Conservation (phyloP, 805 yeast genomes). For the Citeromyces nyonsensis region DNA sequence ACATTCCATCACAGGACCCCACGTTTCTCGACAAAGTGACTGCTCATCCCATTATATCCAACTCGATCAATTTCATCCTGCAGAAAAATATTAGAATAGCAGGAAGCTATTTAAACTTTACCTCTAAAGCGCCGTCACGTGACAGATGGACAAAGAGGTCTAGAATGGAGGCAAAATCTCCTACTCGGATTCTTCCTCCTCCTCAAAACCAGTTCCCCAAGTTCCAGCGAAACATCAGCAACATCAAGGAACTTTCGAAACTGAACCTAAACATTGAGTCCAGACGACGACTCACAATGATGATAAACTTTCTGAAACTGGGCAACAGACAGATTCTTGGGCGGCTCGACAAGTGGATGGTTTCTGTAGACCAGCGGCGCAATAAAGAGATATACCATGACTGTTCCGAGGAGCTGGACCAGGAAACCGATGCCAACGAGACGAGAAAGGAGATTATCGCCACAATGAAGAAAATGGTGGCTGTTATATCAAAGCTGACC, state of each 20-base stretch:
- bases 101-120: conserved; percentile 7
- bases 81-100: conserved; percentile 17
- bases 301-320: conserved; percentile 62
- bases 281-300: conserved; percentile 58
- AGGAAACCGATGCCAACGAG: conserved; percentile 12
- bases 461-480: conserved; percentile 80
- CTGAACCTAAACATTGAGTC: conserved; percentile 38
- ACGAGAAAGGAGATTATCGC: conserved; percentile 73
- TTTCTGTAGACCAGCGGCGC: conserved; percentile 11
- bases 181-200: neutral
- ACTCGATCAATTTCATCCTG: conserved; percentile 17
- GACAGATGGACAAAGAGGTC: neutral
- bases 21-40: conserved; percentile 19
- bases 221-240: conserved; percentile 3
- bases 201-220: neutral
- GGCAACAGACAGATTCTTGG: conserved; percentile 67
- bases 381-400: conserved; percentile 7
- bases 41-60: conserved; percentile 18
- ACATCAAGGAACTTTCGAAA: conserved; percentile 16
- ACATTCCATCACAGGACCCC: neutral
- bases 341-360: conserved; percentile 38
- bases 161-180: conserved; percentile 6
- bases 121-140: neutral
- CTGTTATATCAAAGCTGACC: conserved; percentile 73
- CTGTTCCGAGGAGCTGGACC: conserved; percentile 2